Percentiles rank a stretch among this genome's conserved stretches.
These are phyloP conservation scores for Talaromyces sp. DNA, from an alignment of 2,329 filamentous ascomycete species.

Conservation along the genomic window DNA sequence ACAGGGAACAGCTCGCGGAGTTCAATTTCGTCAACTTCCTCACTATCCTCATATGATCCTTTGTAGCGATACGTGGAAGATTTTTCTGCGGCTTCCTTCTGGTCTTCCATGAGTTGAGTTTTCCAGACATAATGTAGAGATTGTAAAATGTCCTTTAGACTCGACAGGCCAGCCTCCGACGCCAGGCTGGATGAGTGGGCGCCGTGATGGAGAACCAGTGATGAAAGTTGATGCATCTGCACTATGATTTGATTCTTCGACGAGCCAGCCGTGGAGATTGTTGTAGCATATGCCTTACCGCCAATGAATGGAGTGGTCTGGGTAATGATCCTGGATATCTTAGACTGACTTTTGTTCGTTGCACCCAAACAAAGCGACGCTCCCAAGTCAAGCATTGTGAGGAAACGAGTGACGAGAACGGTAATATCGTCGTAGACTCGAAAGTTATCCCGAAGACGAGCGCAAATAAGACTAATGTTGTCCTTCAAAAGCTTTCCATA, in stretches of 20 bases:
- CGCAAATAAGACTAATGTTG: constrained; percentile 66
- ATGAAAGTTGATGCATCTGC: constrained; percentile 37
- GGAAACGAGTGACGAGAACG: constrained; percentile 70
- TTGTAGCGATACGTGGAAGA: constrained; percentile 79
- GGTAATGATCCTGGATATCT: constrained; percentile 30
- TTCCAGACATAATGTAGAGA: constrained; percentile 78
- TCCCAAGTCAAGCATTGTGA: constrained; percentile 75
- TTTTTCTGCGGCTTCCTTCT: constrained; percentile 68
- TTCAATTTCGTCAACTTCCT: constrained; percentile 70
- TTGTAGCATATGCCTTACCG: constrained; percentile 24
- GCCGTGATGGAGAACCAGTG: constrained; percentile 34
- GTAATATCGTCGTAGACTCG: constrained; percentile 82
- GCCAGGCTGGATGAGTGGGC: constrained; percentile 37
- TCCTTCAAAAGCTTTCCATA: constrained; percentile 46
- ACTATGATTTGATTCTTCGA: constrained; percentile 32
- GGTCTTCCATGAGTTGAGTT: constrained; percentile 69
- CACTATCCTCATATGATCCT: constrained; percentile 71
- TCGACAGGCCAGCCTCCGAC: constrained; percentile 45
- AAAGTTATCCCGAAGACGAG: constrained; percentile 67
- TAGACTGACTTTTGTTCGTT: constrained; percentile 20
- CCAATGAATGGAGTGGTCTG: constrained; percentile 41
- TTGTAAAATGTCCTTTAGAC: constrained; percentile 65
- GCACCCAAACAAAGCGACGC: constrained; percentile 56
- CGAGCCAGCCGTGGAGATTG: constrained; percentile 17
- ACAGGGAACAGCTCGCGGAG: constrained; percentile 78